Evolutionary conservation across 2,329 filamentous ascomycete species (phyloP).

Genomic region (Neoscytalidium dimidiatum): DNA sequence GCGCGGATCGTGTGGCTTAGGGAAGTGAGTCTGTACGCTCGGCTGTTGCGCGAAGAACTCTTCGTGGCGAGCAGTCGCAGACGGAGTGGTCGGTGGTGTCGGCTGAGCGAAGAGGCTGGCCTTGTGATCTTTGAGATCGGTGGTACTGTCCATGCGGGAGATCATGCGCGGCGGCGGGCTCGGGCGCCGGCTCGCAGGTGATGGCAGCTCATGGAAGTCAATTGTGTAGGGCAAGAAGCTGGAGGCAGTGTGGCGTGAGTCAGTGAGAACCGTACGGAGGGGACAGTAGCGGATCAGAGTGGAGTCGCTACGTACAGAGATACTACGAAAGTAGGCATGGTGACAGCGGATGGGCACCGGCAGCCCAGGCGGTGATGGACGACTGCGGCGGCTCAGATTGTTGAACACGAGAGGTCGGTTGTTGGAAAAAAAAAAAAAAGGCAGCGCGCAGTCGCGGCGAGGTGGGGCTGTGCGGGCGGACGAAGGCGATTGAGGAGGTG

Average conservation of each 20-base stretch:
- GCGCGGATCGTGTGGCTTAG: slow-evolving; percentile 48
- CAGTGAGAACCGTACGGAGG: neutral
- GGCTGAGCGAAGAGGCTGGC: slow-evolving; percentile 43
- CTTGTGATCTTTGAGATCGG: slow-evolving; percentile 32
- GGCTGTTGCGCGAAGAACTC: slow-evolving; percentile 50
- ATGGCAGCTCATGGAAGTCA: slow-evolving; percentile 72
- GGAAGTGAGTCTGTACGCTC: slow-evolving; percentile 57
- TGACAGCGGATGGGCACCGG: slow-evolving; percentile 11
- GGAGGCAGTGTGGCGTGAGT: slow-evolving; percentile 20
- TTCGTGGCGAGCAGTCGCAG: slow-evolving; percentile 37
- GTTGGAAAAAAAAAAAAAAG: neutral
- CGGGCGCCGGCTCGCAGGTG: slow-evolving; percentile 28
- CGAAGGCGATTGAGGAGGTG: neutral
- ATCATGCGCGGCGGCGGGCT: slow-evolving; percentile 28
- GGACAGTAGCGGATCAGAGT: slow-evolving; percentile 19
- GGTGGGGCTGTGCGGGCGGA: neutral
- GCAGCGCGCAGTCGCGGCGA: neutral
- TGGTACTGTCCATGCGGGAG: slow-evolving; percentile 51
- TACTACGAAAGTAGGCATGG: slow-evolving; percentile 62
- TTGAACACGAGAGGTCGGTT: neutral
- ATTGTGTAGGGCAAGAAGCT: slow-evolving; percentile 93
- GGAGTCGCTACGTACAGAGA: slow-evolving; percentile 55
- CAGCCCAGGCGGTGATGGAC: neutral
- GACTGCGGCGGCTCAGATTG: neutral
- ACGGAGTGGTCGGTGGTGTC: slow-evolving; percentile 46